Base-by-base conservation (phyloP, 2,329 filamentous ascomycete genomes). In the Cylindrodendrum hubeiense region DNA sequence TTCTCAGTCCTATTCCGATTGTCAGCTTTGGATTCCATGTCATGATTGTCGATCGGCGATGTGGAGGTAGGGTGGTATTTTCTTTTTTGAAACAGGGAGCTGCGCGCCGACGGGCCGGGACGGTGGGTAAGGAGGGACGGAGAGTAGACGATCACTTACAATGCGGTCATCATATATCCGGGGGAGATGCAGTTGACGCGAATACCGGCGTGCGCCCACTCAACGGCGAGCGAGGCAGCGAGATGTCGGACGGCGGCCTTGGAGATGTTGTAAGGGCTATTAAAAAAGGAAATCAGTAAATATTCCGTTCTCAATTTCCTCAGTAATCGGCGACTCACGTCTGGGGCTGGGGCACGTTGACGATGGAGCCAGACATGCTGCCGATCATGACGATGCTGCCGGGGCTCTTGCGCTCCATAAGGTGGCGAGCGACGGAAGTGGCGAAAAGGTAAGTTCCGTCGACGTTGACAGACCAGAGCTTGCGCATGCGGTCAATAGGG, bases 381-480 rank as follows among this genome's bases (percentile, higher is more conserved):
- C 95, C 95, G 75, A 97, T 96, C 84, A 97, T 92, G 74, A 98
- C 93, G 79, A 98, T 95, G 82, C 92, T 96, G 46, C 95, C 95
- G 0, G 88, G 84, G 5, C 87, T 84, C 78, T 95, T 90, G 75
- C 93, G 89, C 77, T 91, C 90, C 89, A 97, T 96, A 68, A 98
- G 83, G 77, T 98, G 95, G 77, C 93, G 93, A 33, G 95, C 95
- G 9, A 97, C 91, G 5, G 89, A 89, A 24, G 91, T 91, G 4
- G 95, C 93, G 77, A 95, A 97, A 37, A 97, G 85, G 79, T 97
- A 98, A 59, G 95, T 97, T 22, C 95, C 95, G 75, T 90, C 93
- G 2, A 98, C 94, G 71, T 98, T 97, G 77, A 98, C 95, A 53
- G 90, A 90, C 94, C 94, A 98, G 17, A 98, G 89, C 85, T 97